Conservation (phyloP, 1,139 yeast genomes). For the Protomyces inundatus region DNA sequence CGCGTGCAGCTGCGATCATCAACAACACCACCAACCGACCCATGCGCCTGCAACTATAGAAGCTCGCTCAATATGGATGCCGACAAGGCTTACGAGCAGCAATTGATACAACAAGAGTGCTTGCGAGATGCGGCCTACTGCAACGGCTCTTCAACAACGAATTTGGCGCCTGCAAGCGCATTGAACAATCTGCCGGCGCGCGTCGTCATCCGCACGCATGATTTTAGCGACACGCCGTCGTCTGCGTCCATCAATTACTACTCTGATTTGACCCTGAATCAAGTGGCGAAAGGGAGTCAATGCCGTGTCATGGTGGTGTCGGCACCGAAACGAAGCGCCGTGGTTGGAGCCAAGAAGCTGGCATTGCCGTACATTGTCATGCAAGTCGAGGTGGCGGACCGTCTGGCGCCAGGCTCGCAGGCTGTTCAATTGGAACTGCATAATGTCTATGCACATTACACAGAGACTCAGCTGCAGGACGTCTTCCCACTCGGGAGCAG, state of each 20-base stretch:
- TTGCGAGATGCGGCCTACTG: no score
- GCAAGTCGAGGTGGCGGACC: neutral
- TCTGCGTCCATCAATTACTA: neutral
- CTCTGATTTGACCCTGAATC: neutral
- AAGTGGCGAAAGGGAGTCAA: neutral
- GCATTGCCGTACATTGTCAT: neutral
- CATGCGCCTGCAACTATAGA: neutral
- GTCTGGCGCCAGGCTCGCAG: neutral
- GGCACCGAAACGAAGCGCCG: neutral
- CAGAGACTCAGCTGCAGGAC: slow-evolving; percentile 1
- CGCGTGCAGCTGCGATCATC: no score
- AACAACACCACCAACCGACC: no score
- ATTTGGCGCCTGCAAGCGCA: neutral
- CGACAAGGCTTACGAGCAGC: neutral
- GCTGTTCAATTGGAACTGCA: slow-evolving; percentile 1
- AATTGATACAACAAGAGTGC: no score
- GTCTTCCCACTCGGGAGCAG: slow-evolving; percentile 5
- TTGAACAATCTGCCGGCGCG: neutral
- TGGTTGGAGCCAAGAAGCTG: neutral
- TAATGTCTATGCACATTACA: slow-evolving; percentile 1
- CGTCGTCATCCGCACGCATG: neutral
- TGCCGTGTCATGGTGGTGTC: neutral
- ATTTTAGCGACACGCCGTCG: neutral
- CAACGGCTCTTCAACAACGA: no score
- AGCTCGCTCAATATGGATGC: neutral